These are phyloP conservation scores for Plasmodium fragile DNA, from an alignment of 169 alveolate genomes.

Conservation along the genomic window DNA sequence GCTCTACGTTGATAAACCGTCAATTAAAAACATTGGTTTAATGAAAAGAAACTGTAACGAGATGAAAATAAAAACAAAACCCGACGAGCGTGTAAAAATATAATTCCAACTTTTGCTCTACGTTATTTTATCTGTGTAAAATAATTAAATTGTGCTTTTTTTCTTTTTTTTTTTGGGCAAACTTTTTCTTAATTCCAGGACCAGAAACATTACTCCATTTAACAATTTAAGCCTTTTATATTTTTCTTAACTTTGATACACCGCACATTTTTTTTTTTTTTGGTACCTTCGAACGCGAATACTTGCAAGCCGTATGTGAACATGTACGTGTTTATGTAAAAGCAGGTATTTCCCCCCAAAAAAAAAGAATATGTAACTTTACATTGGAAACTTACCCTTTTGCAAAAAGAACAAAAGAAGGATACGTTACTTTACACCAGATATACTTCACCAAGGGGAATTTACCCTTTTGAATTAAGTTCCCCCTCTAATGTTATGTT, in stretches of 20 bases:
- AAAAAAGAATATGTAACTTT: background rate
- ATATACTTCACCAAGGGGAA: background rate
- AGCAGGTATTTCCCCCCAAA: background rate
- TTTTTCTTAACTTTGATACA: background rate
- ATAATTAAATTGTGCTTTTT: background rate
- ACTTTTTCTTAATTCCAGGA: background rate
- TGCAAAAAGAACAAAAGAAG: background rate
- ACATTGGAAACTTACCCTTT: background rate
- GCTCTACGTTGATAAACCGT: background rate
- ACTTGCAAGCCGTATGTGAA: background rate
- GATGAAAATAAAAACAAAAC: background rate
- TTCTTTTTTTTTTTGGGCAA: background rate
- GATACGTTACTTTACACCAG: background rate
- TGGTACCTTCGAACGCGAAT: background rate
- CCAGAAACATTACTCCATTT: background rate
- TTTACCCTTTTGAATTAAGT: background rate
- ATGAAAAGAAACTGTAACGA: background rate
- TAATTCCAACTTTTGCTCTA: background rate
- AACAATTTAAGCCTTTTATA: background rate
- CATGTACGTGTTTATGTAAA: background rate
- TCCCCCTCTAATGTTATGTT: constrained; percentile 9
- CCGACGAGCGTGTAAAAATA: background rate
- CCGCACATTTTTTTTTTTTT: constrained; percentile 6
- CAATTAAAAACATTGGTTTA: background rate
- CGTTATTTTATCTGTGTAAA: background rate